Evolutionary conservation across 108 stramenopile genomes (phyloP).

Genomic region (Hondaea fermentalgiana): DNA sequence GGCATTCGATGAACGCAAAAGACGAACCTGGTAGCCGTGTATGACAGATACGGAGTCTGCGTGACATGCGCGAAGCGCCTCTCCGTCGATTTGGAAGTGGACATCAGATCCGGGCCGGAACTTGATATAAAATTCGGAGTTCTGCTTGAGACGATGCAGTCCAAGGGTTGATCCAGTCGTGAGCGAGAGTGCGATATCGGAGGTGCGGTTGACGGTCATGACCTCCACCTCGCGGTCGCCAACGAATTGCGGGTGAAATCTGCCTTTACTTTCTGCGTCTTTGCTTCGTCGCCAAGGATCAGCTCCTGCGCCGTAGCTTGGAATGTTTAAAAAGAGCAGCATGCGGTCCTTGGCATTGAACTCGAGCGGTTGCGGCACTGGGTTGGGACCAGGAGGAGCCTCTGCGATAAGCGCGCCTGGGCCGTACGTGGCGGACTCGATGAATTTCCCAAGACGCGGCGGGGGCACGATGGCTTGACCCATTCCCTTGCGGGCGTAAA

Average conservation of each 20-base stretch:
- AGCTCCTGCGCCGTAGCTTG: conserved; percentile 1
- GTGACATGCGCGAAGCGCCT: neutral
- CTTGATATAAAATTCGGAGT: neutral
- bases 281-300: neutral
- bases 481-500: neutral
- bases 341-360: neutral
- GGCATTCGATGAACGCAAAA: neutral
- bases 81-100: conserved; percentile 2
- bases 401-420: neutral
- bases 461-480: neutral
- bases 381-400: neutral
- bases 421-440: neutral
- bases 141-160: neutral
- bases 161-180: neutral
- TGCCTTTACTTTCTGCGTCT: neutral
- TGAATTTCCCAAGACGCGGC: neutral
- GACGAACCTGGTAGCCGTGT: neutral
- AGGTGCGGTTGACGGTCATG: neutral
- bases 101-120: neutral
- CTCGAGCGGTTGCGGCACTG: neutral
- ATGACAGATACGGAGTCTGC: neutral
- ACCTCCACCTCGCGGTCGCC: neutral
- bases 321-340: conserved; percentile 5
- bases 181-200: neutral
- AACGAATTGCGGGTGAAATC: neutral